Conservation (phyloP, 495 filamentous ascomycete genomes). For the Achaetomiella virescens region DNA sequence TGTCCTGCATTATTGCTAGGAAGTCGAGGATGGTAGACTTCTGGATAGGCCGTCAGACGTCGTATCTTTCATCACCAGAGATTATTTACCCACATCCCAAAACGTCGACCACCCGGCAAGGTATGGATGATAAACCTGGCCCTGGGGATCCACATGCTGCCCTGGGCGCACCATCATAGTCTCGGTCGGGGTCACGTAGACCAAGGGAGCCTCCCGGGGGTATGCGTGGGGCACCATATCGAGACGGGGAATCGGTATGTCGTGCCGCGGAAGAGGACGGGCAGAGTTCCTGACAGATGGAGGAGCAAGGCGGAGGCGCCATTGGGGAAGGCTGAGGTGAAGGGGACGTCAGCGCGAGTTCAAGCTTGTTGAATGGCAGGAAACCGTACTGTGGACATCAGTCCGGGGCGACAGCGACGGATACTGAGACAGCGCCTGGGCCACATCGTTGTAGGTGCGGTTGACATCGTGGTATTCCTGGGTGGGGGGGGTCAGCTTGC, state of each 20-base stretch:
- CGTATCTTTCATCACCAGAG: not conserved
- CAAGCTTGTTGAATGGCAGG: not conserved
- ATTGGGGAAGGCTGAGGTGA: constrained; percentile 72
- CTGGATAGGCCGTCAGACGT: constrained; percentile 41
- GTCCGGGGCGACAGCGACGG: constrained; percentile 84
- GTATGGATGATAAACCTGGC: constrained; percentile 93
- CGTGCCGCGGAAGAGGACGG: constrained; percentile 78
- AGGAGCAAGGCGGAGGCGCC: constrained; percentile 83
- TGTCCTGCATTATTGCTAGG: constrained; percentile 70
- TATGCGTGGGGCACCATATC: constrained; percentile 93
- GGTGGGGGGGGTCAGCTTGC: constrained; percentile 12
- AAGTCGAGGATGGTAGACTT: constrained; percentile 77
- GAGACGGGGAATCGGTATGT: constrained; percentile 88
- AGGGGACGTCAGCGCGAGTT: not conserved
- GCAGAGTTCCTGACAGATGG: constrained; percentile 78
- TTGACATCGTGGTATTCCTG: constrained; percentile 92
- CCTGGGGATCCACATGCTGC: constrained; percentile 92
- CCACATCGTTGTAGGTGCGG: constrained; percentile 87
- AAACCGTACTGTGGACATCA: constrained; percentile 81
- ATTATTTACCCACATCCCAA: constrained; percentile 72
- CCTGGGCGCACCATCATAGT: constrained; percentile 87
- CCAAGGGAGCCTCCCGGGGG: constrained; percentile 74
- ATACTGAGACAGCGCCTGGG: constrained; percentile 71
- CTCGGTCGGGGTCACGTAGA: constrained; percentile 80
- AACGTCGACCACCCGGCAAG: constrained; percentile 79